phyloP scores from a whole-genome alignment of 768 basidiomycete genomes.

The Solioccasus polychromus region DNA sequence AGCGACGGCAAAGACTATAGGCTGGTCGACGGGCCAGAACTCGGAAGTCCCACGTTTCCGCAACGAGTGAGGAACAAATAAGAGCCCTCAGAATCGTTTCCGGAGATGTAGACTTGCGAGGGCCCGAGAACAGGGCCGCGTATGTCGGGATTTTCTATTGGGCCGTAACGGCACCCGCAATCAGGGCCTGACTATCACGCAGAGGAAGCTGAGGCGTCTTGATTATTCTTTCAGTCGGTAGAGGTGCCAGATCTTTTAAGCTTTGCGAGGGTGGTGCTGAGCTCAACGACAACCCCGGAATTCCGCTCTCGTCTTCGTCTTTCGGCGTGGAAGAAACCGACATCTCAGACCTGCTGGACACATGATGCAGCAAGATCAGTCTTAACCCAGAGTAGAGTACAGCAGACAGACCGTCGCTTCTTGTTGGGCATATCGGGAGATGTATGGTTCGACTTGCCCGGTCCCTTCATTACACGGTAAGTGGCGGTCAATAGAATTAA shows the following conservation, averaged over 20 bases:
- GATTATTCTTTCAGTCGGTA: constrained; percentile 44
- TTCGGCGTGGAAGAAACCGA: constrained; percentile 24
- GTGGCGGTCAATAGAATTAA: constrained; percentile 16
- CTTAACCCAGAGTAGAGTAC: constrained; percentile 8
- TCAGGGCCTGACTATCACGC: constrained; percentile 57
- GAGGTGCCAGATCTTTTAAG: constrained; percentile 34
- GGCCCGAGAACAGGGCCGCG: neutral
- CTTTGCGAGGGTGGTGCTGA: constrained; percentile 33
- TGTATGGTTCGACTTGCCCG: constrained; percentile 57
- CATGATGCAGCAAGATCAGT: constrained; percentile 30
- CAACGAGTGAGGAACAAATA: constrained; percentile 3
- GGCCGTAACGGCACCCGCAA: constrained; percentile 39
- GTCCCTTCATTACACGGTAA: constrained; percentile 47
- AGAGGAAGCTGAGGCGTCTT: constrained; percentile 61
- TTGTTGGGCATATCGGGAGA: constrained; percentile 77
- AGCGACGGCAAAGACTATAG: too few relatives aligned
- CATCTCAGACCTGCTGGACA: constrained; percentile 42
- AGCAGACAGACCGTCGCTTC: constrained; percentile 69
- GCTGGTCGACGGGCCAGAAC: too few relatives aligned
- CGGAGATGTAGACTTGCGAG: constrained; percentile 5
- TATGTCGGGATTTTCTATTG: constrained; percentile 21
- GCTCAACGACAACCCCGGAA: constrained; percentile 33
- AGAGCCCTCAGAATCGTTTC: too few relatives aligned
- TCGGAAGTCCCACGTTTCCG: constrained; percentile 3
- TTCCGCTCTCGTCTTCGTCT: constrained; percentile 39